Evolutionary conservation across 768 basidiomycete species (phyloP), one percentile per base, ranked within the genome.

Genomic region (Kondoa malvinella): DNA sequence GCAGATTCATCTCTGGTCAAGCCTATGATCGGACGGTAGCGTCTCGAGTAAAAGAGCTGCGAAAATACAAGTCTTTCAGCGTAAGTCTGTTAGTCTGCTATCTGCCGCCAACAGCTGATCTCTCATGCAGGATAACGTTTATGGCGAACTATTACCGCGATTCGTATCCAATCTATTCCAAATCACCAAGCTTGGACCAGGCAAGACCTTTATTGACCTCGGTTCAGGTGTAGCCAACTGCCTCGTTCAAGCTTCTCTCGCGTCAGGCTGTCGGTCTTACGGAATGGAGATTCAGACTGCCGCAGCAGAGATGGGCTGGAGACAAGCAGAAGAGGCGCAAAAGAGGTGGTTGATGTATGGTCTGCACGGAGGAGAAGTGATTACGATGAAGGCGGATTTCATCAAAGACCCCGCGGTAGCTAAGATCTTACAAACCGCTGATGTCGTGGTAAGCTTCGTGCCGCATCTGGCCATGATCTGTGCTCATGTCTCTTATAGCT

Each of bases 1-100:
- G 40, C 40, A 50, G 40, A 50, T 50, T 50, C 40, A 82, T 94
- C 61, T 81, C 88, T 65, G 90, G 92, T 57, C 91, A 96, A 79
- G 88, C 86, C 40, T 97, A 99, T 74, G 90, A 96, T 74, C 84
- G 95, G 30, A 84, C 85, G 21, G 92, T 96, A 0, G 92, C 92
- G 3, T 95, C 95, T 0, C 84, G 88, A 73, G 84, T 92, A n/a
- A 83, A 84, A 65, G 82, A 81, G 67, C 81, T 97, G 66, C 85
- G 82, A 74, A 83, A 85, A 72, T 92, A 96, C 76, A 84, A 73
- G 84, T 88, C 32, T 85, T 92, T 80, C 85, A 87, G 66, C 31
- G 75, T 86, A 73, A 27, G 33, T 21, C 17, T 31, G 29, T 31
- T 3, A 21, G 61, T 40, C n/a, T 65, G 16, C 61, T 63, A 15